Evolutionary conservation across 1,284 basidiomycete genomes (phyloP), one percentile per base, ranked within the genome.

Genomic region (Meripilus lineatus): DNA sequence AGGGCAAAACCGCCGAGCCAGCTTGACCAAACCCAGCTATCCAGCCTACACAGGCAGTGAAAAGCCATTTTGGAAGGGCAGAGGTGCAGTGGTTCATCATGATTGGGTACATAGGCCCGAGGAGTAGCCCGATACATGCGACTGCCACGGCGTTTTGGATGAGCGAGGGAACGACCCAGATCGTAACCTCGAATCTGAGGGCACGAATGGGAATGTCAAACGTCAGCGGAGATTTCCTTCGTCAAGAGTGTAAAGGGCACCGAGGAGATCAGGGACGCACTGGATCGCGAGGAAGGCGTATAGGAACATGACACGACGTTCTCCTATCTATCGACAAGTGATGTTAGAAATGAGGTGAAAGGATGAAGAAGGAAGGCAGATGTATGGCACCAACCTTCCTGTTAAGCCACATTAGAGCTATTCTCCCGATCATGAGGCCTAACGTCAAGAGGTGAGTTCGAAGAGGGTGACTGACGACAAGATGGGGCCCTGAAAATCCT

Each of bases 31-130:
- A 65, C 13, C 76, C 77, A 2, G 76, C 71, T 28, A 82, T 79
- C 76, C 79, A 81, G 1, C 84, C 83, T 25, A 86, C 78, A n/a
- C 76, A 72, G 1, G 70, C 80, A 0, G 75, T 77, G 40, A 84
- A 71, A 7, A 86, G 66, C 69, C 77, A 79, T 5, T 66, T 68
- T 4, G 83, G 83, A 2, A 88, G 61, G 45, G 85, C 66, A 2
- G 70, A 66, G 7, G 72, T 70, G 3, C 77, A 64, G 44, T 78
- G 70, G 54, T 77, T 79, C 66, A 82, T 76, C n/a, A 77, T 71
- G 46, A 83, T 79, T 0, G 81, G 82, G 55, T 80, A 86, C 68
- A 84, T 77, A 1, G 82, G 81, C 0, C 55, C 58, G 13, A 58
- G 46, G 17, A 57, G 40, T 8, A 58, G 45, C 8, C 83, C 82